phyloP scores from a whole-genome alignment of 805 yeast species.

The Kurtzmaniella cleridarum region DNA sequence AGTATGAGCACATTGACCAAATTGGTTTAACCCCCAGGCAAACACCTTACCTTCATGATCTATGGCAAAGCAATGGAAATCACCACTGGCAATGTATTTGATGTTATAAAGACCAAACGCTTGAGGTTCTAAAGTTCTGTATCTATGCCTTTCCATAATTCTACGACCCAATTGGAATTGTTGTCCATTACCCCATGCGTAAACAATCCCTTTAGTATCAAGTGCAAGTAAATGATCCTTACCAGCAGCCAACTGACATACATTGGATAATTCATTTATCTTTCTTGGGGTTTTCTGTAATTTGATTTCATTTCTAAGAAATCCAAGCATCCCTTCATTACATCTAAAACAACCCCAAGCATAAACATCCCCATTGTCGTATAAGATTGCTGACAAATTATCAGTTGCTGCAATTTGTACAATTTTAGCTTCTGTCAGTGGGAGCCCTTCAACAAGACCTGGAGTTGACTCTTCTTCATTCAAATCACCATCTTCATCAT shows the following conservation, averaged over 20 bases:
- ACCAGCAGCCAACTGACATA: constrained; percentile 84
- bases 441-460: constrained; percentile 61
- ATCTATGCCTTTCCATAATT: constrained; percentile 72
- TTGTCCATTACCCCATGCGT: constrained; percentile 97
- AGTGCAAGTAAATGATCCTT: constrained; percentile 87
- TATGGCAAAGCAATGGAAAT: constrained; percentile 92
- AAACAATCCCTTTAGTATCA: constrained; percentile 79
- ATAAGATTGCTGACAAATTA: constrained; percentile 76
- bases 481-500: constrained; percentile 75
- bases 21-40: constrained; percentile 96
- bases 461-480: constrained; percentile 91
- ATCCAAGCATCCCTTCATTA: constrained; percentile 88
- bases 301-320: constrained; percentile 50
- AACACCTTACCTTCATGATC: constrained; percentile 63
- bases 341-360: constrained; percentile 98
- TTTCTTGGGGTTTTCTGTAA: constrained; percentile 66
- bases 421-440: constrained; percentile 43
- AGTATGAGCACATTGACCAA: constrained; percentile 84
- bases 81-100: constrained; percentile 84
- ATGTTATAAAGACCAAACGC: constrained; percentile 78
- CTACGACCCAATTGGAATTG: constrained; percentile 88
- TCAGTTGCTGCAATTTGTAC: constrained; percentile 90
- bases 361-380: constrained; percentile 79
- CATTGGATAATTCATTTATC: constrained; percentile 55
- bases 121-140: constrained; percentile 70